Evolutionary conservation across 257 asterid genomes (phyloP), one percentile per base, ranked within the genome.

Genomic region (Solanum ossicruentum): DNA sequence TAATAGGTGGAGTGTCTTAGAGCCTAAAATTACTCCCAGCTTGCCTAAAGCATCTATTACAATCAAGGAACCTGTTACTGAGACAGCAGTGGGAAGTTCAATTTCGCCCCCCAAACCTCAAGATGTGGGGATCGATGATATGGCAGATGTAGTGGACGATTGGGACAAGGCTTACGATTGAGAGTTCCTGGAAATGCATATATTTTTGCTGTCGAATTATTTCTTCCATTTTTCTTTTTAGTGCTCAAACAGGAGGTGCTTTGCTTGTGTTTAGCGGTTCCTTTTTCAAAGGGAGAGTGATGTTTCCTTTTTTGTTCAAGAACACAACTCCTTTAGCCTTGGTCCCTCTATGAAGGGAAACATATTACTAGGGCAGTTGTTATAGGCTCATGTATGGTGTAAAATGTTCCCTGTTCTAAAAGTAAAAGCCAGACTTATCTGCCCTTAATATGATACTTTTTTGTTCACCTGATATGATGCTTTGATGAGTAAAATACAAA

Each of bases 161-260:
- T 96, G 99, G 99, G 99, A 96, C 89, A 88, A 95, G 80, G 98
- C 97, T 9, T 95, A 56, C 84, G 97, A 93, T 52, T 92, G 90
- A 41, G 65, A 32, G 83, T 43, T 8, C 8, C 17, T 77, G 63
- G 47, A 77, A 52, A 26, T 54, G 49, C 66, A 77, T 26, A 52
- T 78, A 26, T 26, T 16, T 54, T 52, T 7, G 18, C 66, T 17
- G 32, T 1, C 49, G 18, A 16, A 28, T 77, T 45, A 5, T 8
- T 77, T 51, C 82, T 77, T 51, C 47, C 39, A 52, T 52, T 78
- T 52, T 78, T 28, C 83, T 78, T 21, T 52, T 7, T 51, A 78
- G 66, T 54, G 66, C 51, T 78, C 66, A 28, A 49, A 78, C 83
- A 32, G 83, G 83, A 78, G 83, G 16, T 78, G 7, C 16, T 16